Evolutionary conservation across 1,284 basidiomycete species (phyloP).

Genomic region (Omphalotus olearius): DNA sequence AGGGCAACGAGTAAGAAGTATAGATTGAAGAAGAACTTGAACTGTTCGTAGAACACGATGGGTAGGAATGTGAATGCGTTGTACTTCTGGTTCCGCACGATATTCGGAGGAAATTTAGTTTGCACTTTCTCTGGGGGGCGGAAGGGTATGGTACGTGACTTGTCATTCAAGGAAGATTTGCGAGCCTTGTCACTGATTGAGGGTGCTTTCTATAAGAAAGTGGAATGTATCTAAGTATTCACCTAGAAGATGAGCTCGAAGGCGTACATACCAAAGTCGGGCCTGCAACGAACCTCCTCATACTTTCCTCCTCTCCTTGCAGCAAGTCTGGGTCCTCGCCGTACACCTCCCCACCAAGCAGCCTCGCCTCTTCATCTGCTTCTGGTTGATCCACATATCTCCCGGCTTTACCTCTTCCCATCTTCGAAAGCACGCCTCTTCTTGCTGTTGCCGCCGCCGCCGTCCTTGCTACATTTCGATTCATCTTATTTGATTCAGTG

Average conservation of each 20-base stretch:
- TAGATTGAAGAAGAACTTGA: slow-evolving; percentile 99
- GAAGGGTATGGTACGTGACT: slow-evolving; percentile 76
- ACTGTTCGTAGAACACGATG: slow-evolving; percentile 97
- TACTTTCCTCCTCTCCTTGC: slow-evolving; percentile 28
- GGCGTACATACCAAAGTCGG: background rate
- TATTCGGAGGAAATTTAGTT: slow-evolving; percentile 74
- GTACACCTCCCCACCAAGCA: slow-evolving; percentile 30
- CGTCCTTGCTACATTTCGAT: slow-evolving; percentile 27
- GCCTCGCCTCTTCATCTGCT: slow-evolving; percentile 39
- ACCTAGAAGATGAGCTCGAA: background rate
- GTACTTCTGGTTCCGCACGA: slow-evolving; percentile 98
- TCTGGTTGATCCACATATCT: slow-evolving; percentile 58
- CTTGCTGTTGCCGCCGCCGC: slow-evolving; percentile 31
- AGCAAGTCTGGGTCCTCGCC: slow-evolving; percentile 17
- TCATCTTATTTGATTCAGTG: slow-evolving; percentile 11
- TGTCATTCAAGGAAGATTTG: slow-evolving; percentile 42
- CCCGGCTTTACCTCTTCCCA: slow-evolving; percentile 32
- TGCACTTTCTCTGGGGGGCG: slow-evolving; percentile 73
- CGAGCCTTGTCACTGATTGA: background rate
- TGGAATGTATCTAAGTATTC: background rate
- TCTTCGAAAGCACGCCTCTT: slow-evolving; percentile 28
- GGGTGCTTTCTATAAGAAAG: slow-evolving; percentile 3
- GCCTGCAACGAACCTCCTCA: background rate
- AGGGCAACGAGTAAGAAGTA: slow-evolving; percentile 98
- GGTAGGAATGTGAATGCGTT: slow-evolving; percentile 93